Evolutionary conservation across 2,329 filamentous ascomycete species (phyloP), one percentile per base, ranked within the genome.

Genomic region (Pochonia chlamydosporia): DNA sequence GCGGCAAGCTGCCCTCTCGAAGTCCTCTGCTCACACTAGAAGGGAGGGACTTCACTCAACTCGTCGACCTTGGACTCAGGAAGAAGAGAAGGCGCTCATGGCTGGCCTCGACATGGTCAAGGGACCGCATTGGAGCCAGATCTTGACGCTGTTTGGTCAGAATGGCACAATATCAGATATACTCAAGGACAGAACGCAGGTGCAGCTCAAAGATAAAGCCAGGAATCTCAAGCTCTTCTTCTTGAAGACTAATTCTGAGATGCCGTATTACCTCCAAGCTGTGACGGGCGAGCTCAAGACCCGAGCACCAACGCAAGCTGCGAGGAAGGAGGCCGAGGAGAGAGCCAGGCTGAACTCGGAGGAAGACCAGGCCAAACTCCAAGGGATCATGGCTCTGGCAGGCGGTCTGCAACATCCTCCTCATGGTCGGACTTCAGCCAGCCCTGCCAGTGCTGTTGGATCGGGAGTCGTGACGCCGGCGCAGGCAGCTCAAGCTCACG

Each of bases 121-220:
- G 61, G 90, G 90, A 0, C 90, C 90, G 16, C 89, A 96, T 59
- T 96, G 90, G 90, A 92, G 87, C 56, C 89, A 95, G 61, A 96
- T 96, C 40, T 72, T 96, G 11, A 84, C 84, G 2, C 77, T 95
- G 36, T 95, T 92, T 61, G 90, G 90, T 1, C 78, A 81, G 0
- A 86, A 85, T 36, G 90, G 90, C 5, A 86, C 84, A 0, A 80
- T 92, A 21, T 91, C 83, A 40, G 85, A 92, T 56, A 86, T 92
- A 21, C 74, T 95, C 18, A 92, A 91, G 56, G 90, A 95, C 61
- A 79, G 89, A 28, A 95, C 90, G 39, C 89, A 96, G 60, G 90
- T 96, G 1, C 90, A 95, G 62, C 74, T 95, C 11, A 96, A 96
- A 64, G 89, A 96, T 62, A 96, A 96, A 66, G 89, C 89, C 1